Base-by-base conservation (phyloP, 2,329 filamentous ascomycete genomes). In the Coleophoma cylindrospora region DNA sequence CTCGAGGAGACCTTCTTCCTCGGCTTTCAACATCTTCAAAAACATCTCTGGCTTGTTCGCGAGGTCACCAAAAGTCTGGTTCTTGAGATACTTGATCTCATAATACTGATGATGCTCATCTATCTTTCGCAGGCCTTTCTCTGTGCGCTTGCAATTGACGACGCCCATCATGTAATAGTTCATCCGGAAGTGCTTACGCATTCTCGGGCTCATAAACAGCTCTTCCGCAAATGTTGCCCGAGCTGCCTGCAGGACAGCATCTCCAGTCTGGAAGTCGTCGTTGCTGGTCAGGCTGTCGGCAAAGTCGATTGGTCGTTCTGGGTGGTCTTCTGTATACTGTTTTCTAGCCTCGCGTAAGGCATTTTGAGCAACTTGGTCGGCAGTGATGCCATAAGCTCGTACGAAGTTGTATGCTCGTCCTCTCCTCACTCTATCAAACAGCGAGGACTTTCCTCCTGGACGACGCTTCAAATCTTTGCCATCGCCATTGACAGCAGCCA, bases 91-190 rank as follows among this genome's bases (percentile, higher is more conserved):
- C 69, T 99, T 96, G 74, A 99, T 89, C 68, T 97, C 94, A 66
- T 97, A 97, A 68, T 95, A 97, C 0, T 91, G 90, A 63, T 97
- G 91, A 21, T 94, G 84, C 54, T 97, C 92, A 60, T 96, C 91
- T 59, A 99, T 97, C 63, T 89, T 89, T 50, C 89, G 87, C 48
- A 96, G 74, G 27, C 94, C 94, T 70, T 97, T 99, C 53, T 97
- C 91, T 0, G 94, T 99, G 49, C 94, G 84, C 54, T 82, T 83
- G 66, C 91, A 95, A 71, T 92, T 91, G 53, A 99, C 84, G 50
- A 88, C 80, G 21, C 91, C 90, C 58, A 85, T 85, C 63, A 84
- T 81, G 64, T 96, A 97, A 68, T 89, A 96, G 45, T 84, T 84
- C 58, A 83, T 81, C 46, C 94, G 81, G 70, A 97, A 84, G 57